Base-by-base conservation (phyloP, 1,284 basidiomycete species). In the Sporisorium sorghi region DNA sequence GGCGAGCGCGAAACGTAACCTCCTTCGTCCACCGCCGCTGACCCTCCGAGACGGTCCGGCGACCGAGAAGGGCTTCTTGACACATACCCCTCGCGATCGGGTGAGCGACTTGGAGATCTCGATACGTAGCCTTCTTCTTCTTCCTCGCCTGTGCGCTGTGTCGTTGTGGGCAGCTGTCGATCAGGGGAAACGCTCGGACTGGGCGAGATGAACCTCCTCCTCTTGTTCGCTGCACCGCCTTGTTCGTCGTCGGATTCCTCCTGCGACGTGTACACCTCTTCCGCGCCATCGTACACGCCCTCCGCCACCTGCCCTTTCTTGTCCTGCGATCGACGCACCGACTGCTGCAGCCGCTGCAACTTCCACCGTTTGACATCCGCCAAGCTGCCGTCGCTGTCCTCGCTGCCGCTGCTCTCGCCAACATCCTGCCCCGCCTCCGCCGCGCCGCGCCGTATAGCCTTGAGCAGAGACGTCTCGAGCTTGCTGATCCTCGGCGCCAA, bases 401-500 rank as follows among this genome's bases (percentile, higher is more conserved):
- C n/a, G n/a, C 37, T 40, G 24, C 70, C 67, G 33, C 48, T 56
- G 3, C 61, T 52, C 47, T 46, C 39, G 24, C 0, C 32, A 14
- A 28, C 28, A 24, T 46, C 40, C 10, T 17, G 15, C 17, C 23
- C 51, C 11, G 1, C 33, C 3, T 28, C n/a, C n/a, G n/a, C 26
- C 3, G 21, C 43, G n/a, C n/a, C 52, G 2, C 24, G 30, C 19
- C 63, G 59, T 2, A 54, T n/a, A 28, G 53, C 67, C 9, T 78
- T 69, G 2, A 82, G 90, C 88, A 96, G 88, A 0, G 91, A 93
- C 72, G 92, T 90, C 64, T 94, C 87, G 21, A 97, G 85, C 51
- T 90, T 88, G 82, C 92, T 93, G 83, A 69, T 68, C 26, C 83
- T 59, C 7, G 83, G 83, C 26, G 59, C 91, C 40, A 99, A 87